Percentiles rank a stretch among this genome's conserved stretches.
These are phyloP conservation scores for Verticillium alfalfae DNA, from an alignment of 2,329 filamentous ascomycete genomes.

Conservation along the genomic window DNA sequence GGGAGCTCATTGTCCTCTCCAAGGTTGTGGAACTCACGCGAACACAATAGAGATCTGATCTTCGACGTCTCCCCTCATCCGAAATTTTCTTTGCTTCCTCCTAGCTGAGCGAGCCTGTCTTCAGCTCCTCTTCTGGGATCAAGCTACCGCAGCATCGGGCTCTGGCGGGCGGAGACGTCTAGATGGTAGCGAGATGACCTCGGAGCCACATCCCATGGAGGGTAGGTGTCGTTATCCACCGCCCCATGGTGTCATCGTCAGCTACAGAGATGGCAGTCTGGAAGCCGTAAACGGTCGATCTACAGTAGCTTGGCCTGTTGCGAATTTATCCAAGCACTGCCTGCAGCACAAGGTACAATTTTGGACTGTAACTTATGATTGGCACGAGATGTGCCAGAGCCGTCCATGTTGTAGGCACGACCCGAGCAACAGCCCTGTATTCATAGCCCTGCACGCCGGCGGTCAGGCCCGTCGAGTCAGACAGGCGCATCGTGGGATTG, in stretches of 20 bases:
- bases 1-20: neutral
- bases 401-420: no score
- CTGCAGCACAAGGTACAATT: no score
- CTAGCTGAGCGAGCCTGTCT: neutral
- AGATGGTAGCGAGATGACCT: neutral
- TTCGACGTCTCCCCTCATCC: neutral
- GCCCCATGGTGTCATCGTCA: neutral
- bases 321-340: neutral
- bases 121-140: neutral
- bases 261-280: neutral
- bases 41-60: neutral
- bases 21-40: neutral
- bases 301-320: neutral
- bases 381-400: no score
- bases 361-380: no score
- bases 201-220: neutral
- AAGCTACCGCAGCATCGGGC: neutral
- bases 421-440: no score
- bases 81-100: neutral
- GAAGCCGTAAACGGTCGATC: neutral
- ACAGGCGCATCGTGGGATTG: neutral
- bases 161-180: neutral
- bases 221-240: neutral
- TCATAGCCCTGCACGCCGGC: no score
- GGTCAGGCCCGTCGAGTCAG: neutral